phyloP scores from a whole-genome alignment of 2,329 filamentous ascomycete species.

The Clonostachys rhizophaga region DNA sequence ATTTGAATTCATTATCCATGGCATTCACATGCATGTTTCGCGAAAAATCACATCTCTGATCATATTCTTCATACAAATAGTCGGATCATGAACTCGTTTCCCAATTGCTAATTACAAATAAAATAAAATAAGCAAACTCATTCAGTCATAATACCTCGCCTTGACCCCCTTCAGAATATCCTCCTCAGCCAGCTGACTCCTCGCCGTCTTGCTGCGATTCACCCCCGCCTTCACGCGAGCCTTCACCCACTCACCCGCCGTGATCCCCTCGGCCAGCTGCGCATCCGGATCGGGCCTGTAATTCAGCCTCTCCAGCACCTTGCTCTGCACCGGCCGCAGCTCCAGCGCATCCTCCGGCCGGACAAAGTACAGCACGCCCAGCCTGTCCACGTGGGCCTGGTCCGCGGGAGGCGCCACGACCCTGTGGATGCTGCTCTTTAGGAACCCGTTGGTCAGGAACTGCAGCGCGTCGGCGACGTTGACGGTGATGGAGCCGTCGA shows the following conservation, averaged over 20 bases:
- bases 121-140: not conserved
- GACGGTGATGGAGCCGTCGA: constrained; percentile 44
- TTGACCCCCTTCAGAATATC: constrained; percentile 21
- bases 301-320: constrained; percentile 22
- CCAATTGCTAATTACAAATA: not conserved
- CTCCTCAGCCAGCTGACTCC: constrained; percentile 17
- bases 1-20: too few species aligned
- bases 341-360: constrained; percentile 25
- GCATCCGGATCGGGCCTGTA: constrained; percentile 13
- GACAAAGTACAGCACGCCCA: constrained; percentile 39
- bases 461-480: constrained; percentile 46
- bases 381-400: constrained; percentile 35
- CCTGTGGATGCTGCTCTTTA: constrained; percentile 37
- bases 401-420: constrained; percentile 35
- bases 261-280: constrained; percentile 19
- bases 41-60: too few species aligned
- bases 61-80: too few species aligned
- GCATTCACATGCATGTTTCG: too few species aligned
- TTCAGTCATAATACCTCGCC: constrained; percentile 23
- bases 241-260: constrained; percentile 26
- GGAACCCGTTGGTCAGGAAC: constrained; percentile 38
- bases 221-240: constrained; percentile 16
- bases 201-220: constrained; percentile 9
- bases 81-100: too few species aligned
- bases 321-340: constrained; percentile 19